These are phyloP conservation scores for sweet orange (Citrus sinensis) DNA, from an alignment of 345 rosid genomes.

Conservation along the genomic window DVS_A1.0 CM039166.1:21514501-21515000, in stretches of 20 bases:
- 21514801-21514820: slow-evolving; percentile 82
- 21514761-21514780: slow-evolving; percentile 72
- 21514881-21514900: slow-evolving; percentile 54
- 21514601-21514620: background rate
- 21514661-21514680: slow-evolving; percentile 66
- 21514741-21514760: slow-evolving; percentile 61
- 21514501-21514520: slow-evolving; percentile 57
- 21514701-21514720: slow-evolving; percentile 56
- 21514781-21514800: slow-evolving; percentile 74
- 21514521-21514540: slow-evolving; percentile 70
- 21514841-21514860: slow-evolving; percentile 36
- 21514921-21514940: too few relatives aligned
- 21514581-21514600: background rate
- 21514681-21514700: slow-evolving; percentile 55
- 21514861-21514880: slow-evolving; percentile 84
- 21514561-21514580: slow-evolving; percentile 35
- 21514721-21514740: slow-evolving; percentile 57
- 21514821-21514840: slow-evolving; percentile 54
- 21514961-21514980: too few relatives aligned
- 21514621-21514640: background rate
- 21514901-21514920: too few relatives aligned
- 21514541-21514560: slow-evolving; percentile 56
- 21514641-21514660: background rate
- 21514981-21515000: background rate
- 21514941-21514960: too few relatives aligned